Evolutionary conservation across 2,329 filamentous ascomycete species (phyloP).

Genomic region (Plenodomus biglobosus): DNA sequence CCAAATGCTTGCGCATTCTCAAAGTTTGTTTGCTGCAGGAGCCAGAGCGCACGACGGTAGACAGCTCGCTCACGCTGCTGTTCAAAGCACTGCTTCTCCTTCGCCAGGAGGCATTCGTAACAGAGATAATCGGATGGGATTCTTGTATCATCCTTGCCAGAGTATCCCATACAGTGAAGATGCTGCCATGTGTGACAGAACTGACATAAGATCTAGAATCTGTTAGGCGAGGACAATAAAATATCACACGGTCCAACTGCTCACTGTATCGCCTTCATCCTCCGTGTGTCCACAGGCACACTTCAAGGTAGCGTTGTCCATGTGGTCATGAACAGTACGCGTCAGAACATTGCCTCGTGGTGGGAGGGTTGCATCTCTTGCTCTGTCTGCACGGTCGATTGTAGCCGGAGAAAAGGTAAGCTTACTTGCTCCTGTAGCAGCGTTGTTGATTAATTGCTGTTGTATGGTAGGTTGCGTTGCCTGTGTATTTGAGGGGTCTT

Average conservation of each 20-base stretch:
- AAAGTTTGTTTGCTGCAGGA: slow-evolving; percentile 20
- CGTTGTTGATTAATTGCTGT: background rate
- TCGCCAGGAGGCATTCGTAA: slow-evolving; percentile 49
- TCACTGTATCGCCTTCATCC: slow-evolving; percentile 2
- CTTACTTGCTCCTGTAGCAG: background rate
- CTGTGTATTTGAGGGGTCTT: background rate
- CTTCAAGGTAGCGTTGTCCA: background rate
- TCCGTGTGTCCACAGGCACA: background rate
- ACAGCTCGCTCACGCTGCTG: slow-evolving; percentile 18
- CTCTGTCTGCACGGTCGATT: background rate
- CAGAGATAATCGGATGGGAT: slow-evolving; percentile 50
- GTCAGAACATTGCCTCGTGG: background rate
- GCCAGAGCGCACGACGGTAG: slow-evolving; percentile 17
- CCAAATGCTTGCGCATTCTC: slow-evolving; percentile 10
- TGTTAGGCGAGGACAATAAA: background rate
- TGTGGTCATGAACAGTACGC: background rate
- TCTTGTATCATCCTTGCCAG: slow-evolving; percentile 39
- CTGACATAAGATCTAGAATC: slow-evolving; percentile 45
- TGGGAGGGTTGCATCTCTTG: background rate
- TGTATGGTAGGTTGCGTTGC: background rate
- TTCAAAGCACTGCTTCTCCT: slow-evolving; percentile 14
- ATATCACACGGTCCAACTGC: slow-evolving; percentile 3
- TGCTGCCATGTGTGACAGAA: slow-evolving; percentile 53
- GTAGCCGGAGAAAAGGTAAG: background rate
- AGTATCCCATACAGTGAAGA: slow-evolving; percentile 51